Conservation (phyloP, 1,139 yeast species). For the Casaregolazyma lundiana region DNA sequence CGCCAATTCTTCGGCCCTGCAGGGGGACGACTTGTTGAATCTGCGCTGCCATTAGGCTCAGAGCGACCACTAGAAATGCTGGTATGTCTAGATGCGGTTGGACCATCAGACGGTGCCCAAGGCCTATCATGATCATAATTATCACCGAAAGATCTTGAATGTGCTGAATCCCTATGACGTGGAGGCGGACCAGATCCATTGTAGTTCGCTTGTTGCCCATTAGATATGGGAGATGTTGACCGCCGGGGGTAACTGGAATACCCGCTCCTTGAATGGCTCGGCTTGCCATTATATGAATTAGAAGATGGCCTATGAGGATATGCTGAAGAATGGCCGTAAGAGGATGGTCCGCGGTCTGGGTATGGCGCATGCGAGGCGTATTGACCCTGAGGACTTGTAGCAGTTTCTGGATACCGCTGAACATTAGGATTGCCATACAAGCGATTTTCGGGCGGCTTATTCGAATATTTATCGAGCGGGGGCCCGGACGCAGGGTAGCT, state of each 20-base stretch:
- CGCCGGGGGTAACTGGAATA: background rate
- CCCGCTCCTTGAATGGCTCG: background rate
- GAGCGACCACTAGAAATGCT: background rate
- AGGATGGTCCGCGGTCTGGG: background rate
- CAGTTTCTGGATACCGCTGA: background rate
- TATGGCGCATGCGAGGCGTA: background rate
- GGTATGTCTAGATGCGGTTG: background rate
- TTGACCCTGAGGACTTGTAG: background rate
- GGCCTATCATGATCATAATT: background rate
- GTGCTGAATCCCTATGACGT: background rate
- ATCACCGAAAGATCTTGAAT: background rate
- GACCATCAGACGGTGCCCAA: background rate
- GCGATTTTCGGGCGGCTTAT: background rate
- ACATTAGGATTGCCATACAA: background rate
- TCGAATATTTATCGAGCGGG: background rate
- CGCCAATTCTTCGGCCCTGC: conserved; percentile 8
- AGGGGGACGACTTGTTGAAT: conserved; percentile 3
- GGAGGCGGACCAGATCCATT: background rate
- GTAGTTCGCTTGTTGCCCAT: background rate
- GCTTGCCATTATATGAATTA: background rate
- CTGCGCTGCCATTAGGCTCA: background rate
- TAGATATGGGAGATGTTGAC: background rate
- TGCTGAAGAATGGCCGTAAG: background rate
- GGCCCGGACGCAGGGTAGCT: conserved; percentile 11
- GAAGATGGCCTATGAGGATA: background rate